These are phyloP conservation scores for Elsinoe arachidis DNA, from an alignment of 2,329 filamentous ascomycete species.

Conservation along the genomic window DNA sequence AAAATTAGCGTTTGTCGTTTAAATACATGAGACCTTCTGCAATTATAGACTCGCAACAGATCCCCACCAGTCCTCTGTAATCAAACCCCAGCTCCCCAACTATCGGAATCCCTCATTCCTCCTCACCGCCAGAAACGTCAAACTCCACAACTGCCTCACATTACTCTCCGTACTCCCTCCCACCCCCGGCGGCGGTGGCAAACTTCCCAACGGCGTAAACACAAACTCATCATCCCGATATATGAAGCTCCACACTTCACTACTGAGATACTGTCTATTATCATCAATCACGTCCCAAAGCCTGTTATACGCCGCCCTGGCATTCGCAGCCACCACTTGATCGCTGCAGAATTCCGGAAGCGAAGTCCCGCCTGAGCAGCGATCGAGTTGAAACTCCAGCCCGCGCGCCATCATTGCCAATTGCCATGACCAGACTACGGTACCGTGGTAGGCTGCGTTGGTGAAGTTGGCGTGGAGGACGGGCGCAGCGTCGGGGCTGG, in stretches of 20 bases:
- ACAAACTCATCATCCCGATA: conserved; percentile 42
- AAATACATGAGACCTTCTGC: too few species aligned
- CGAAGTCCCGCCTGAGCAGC: conserved; percentile 34
- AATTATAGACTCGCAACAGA: too few species aligned
- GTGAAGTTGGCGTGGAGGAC: conserved; percentile 46
- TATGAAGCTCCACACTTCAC: conserved; percentile 56
- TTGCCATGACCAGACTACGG: conserved; percentile 58
- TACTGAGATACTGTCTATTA: conserved; percentile 44
- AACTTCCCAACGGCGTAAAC: conserved; percentile 43
- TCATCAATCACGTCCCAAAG: conserved; percentile 54
- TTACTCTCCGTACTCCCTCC: conserved; percentile 37
- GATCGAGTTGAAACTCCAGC: conserved; percentile 47
- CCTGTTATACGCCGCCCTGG: conserved; percentile 45
- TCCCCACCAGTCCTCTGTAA: too few species aligned
- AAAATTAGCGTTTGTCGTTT: not conserved
- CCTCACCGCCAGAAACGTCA: conserved; percentile 49
- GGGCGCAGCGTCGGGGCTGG: conserved; percentile 30
- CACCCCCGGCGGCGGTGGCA: conserved; percentile 40
- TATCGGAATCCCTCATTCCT: conserved; percentile 27
- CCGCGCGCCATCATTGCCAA: conserved; percentile 57
- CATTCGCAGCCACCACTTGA: conserved; percentile 33
- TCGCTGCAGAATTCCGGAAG: conserved; percentile 45
- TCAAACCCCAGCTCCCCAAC: not conserved
- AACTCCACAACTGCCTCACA: conserved; percentile 50
- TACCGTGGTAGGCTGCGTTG: conserved; percentile 53